phyloP scores from a whole-genome alignment of 2,329 filamentous ascomycete species.

The Pseudopithomyces chartarum region DNA sequence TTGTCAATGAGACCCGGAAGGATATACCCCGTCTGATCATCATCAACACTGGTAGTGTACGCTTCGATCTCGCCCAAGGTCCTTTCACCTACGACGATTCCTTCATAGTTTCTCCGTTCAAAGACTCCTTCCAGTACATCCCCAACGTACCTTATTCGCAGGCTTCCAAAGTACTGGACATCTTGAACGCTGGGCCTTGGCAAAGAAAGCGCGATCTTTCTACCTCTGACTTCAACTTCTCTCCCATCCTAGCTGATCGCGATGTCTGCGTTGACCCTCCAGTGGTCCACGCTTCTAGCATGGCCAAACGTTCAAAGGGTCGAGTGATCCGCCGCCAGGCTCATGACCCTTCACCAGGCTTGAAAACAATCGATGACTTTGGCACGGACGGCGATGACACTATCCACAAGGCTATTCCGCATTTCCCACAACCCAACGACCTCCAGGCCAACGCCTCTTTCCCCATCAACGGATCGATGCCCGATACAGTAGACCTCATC shows the following conservation, averaged over 20 bases:
- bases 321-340: conserved; percentile 57
- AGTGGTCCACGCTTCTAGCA: conserved; percentile 30
- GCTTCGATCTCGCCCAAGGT: conserved; percentile 67
- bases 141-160: conserved; percentile 57
- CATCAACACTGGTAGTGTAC: conserved; percentile 64
- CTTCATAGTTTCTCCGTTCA: conserved; percentile 63
- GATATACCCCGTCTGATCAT: conserved; percentile 61
- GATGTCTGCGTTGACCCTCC: conserved; percentile 58
- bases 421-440: conserved; percentile 56
- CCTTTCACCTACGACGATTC: conserved; percentile 62
- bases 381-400: conserved; percentile 63
- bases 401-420: conserved; percentile 53
- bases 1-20: conserved; percentile 59
- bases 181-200: conserved; percentile 52
- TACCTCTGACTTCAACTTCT: conserved; percentile 44
- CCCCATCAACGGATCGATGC: conserved; percentile 47
- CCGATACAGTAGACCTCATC: conserved; percentile 57
- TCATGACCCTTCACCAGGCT: conserved; percentile 52
- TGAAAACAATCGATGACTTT: conserved; percentile 63
- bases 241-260: conserved; percentile 40
- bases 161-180: conserved; percentile 47
- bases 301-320: conserved; percentile 38
- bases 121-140: conserved; percentile 59
- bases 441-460: conserved; percentile 58
- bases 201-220: conserved; percentile 41